Percentiles rank a stretch among this genome's conserved stretches.
phyloP scores from a whole-genome alignment of 768 basidiomycete genomes.

The Leccinum longicurvipes region DNA sequence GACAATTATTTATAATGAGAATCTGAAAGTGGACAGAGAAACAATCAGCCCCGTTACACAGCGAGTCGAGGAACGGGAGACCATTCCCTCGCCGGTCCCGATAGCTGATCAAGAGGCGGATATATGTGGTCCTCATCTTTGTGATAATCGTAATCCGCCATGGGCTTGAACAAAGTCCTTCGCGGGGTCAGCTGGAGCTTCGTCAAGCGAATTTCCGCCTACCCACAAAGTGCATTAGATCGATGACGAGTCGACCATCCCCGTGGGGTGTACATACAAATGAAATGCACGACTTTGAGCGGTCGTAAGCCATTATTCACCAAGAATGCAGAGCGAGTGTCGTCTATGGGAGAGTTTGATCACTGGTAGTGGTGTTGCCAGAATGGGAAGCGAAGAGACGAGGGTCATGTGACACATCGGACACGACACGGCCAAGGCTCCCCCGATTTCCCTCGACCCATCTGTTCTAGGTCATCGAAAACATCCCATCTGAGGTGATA shows the following conservation, averaged over 20 bases:
- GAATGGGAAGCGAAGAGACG: no score
- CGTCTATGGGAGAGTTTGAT: no score
- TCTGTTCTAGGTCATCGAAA: no score
- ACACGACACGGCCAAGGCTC: no score
- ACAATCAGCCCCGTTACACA: constrained; percentile 4
- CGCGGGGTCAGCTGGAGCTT: constrained; percentile 73
- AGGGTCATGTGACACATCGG: no score
- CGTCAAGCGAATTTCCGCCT: constrained; percentile 93
- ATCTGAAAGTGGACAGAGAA: constrained; percentile 48
- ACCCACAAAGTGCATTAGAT: constrained; percentile 7
- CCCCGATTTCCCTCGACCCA: no score
- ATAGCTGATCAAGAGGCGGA: constrained; percentile 8
- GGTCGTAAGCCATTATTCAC: constrained; percentile 41
- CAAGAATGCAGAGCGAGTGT: no score
- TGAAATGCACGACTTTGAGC: constrained; percentile 61
- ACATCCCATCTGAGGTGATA: no score
- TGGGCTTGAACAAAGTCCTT: constrained; percentile 86
- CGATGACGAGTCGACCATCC: constrained; percentile 5
- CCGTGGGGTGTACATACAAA: constrained; percentile 40
- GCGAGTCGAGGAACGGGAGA: not conserved
- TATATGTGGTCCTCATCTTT: constrained; percentile 58
- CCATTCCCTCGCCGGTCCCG: constrained; percentile 1
- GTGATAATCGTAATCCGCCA: constrained; percentile 98
- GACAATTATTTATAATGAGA: constrained; percentile 97
- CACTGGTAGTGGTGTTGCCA: no score